Evolutionary conservation across 495 filamentous ascomycete genomes (phyloP), one percentile per base, ranked within the genome.

Genomic region (Apodospora peruviana): DNA sequence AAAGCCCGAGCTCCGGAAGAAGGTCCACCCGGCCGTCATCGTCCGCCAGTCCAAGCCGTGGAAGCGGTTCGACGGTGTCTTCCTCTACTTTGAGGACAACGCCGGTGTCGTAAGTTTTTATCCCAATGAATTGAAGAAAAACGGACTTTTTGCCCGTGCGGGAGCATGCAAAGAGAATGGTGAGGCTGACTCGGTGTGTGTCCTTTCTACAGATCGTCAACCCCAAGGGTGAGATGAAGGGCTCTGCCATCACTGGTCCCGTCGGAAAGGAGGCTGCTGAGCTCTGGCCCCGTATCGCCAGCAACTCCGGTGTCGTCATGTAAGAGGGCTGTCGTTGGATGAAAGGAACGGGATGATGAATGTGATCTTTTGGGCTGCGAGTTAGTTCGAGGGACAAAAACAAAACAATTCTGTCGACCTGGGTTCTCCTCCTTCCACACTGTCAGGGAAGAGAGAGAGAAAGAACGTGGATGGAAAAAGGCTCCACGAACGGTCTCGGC

Each of bases 151-250:
- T n/a, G n/a, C n/a, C n/a, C n/a, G n/a, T n/a, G n/a, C n/a, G n/a
- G n/a, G n/a, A n/a, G n/a, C n/a, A n/a, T n/a, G n/a, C n/a, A n/a
- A n/a, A n/a, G n/a, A n/a, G n/a, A 7, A 35, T n/a, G 11, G 32
- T 11, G 32, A 35, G 11, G 12, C 32, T 11, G 11, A 2, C 16
- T n/a, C 32, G 32, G 32, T 35, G 32, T 35, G 32, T 35, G 16
- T n/a, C 32, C 2, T n/a, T 35, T 10, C 32, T 47, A 38, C 66
- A 95, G 90, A 99, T 97, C 67, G 94, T 99, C 80, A 99, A 99
- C 81, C 89, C 90, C 74, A 99, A 99, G 85, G 93, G 93, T 77
- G 93, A 99, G 80, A 99, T 99, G 93, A 99, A 99, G 84, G 93
- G 93, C 68, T 95, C 88, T 53, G 93, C 93, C 71, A 97, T 99